Base-by-base conservation (phyloP, 345 rosid species). In the Gossypium sturtianum region DNA sequence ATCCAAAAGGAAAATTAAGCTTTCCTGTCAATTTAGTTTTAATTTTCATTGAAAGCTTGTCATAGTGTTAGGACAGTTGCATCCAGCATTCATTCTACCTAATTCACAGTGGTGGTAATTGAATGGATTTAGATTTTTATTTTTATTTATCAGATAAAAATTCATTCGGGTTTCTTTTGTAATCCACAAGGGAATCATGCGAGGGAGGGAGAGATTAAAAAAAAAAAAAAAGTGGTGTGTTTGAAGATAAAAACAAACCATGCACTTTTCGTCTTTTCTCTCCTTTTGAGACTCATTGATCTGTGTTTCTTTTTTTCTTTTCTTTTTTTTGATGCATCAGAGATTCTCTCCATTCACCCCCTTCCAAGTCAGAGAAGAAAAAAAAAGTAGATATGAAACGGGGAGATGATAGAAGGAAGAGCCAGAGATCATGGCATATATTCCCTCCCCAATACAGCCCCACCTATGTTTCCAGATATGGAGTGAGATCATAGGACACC, bases 381-480 rank as follows among this genome's bases (percentile, higher is more conserved):
- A 83, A 83, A 76, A 66, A 80, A 80, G 82, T 74, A 11, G 74
- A 71, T 73, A 72, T 79, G 84, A 85, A 69, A 70, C 82, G 72
- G 52, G 52, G 66, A 73, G 78, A 80, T 70, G 74, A 76, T 72
- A 84, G 82, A 86, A 82, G 86, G 82, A 80, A 85, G 82, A 79
- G 87, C 63, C 84, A 86, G 83, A 81, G 85, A 81, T 84, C 87
- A 86, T 76, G 83, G 97, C 92, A 89, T 88, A 88, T 91, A 91
- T 91, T 91, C 97, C 85, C 86, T 78, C 75, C 82, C 84, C 82
- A 84, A 84, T 86, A 75, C 81, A 80, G 76, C 93, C 92, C 92
- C 92, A 89, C 97, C 75, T 74, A 81, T 89, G 93, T 86, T 87
- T 87, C 89, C 88, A 71, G 88, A 85, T 91, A 87, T 85, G 89